Evolutionary conservation across 176 grass and related monocot species (phyloP).

Genomic region (Tillandsia leiboldiana): DNA sequence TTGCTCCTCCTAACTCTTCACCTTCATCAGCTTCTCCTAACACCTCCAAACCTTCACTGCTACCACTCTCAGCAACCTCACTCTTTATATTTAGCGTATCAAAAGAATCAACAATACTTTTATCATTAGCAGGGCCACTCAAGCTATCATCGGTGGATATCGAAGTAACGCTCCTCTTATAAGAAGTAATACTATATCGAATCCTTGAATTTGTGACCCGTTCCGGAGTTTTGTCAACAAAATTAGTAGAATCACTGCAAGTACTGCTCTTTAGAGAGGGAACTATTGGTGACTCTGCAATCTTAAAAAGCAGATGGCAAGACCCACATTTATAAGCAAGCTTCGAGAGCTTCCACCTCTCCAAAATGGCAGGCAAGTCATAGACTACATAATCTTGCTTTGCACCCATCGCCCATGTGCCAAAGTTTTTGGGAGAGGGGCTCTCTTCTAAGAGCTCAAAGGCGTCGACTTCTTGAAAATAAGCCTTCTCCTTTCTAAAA

Average conservation of each 20-base stretch:
- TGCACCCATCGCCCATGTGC: conserved; percentile 46
- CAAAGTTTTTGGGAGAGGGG: conserved; percentile 61
- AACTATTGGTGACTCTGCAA: conserved; percentile 46
- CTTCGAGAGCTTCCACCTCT: conserved; percentile 70
- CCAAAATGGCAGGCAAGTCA: conserved; percentile 65
- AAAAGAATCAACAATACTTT: conserved; percentile 26
- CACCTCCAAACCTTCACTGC: conserved; percentile 8
- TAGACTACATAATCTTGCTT: conserved; percentile 26
- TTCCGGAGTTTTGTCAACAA: conserved; percentile 34
- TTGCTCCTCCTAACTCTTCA: conserved; percentile 1
- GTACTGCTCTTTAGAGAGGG: conserved; percentile 25
- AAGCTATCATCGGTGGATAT: conserved; percentile 20
- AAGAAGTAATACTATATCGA: not conserved
- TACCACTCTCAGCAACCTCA: conserved; percentile 1
- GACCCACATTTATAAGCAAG: conserved; percentile 29
- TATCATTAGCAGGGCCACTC: conserved; percentile 13
- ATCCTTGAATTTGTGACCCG: conserved; percentile 18
- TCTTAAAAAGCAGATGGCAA: conserved; percentile 42
- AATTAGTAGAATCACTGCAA: conserved; percentile 14
- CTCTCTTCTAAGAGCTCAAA: conserved; percentile 79
- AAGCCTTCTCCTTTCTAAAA: conserved; percentile 66
- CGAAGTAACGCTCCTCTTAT: conserved; percentile 20
- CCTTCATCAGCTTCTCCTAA: not conserved
- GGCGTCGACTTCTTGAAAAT: conserved; percentile 82
- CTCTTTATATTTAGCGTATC: conserved; percentile 53